These are phyloP conservation scores for Alectoria sarmentosa DNA, from an alignment of 495 filamentous ascomycete species.

Conservation along the genomic window DNA sequence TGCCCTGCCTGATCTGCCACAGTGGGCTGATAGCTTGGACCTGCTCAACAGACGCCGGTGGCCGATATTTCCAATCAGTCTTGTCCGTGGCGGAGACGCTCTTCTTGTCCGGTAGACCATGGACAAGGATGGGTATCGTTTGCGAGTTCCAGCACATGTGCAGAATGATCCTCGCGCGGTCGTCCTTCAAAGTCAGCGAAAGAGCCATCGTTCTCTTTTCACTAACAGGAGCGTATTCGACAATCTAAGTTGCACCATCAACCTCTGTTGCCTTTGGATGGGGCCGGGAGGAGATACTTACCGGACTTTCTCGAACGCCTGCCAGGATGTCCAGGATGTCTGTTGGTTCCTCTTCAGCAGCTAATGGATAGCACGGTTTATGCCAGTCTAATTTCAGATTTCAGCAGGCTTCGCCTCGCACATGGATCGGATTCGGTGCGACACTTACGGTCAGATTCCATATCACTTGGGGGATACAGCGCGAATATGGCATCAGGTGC, in stretches of 20 bases:
- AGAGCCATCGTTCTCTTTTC: conserved; percentile 19
- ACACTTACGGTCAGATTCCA: no score
- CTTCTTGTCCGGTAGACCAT: background rate
- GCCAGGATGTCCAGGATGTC: conserved; percentile 27
- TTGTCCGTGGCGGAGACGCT: background rate
- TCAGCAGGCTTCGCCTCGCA: background rate
- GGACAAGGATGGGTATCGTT: background rate
- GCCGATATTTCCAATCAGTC: background rate
- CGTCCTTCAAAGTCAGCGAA: conserved; percentile 5
- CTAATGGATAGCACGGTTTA: conserved; percentile 16
- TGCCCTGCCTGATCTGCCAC: background rate
- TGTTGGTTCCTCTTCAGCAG: conserved; percentile 13
- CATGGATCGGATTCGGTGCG: conserved; percentile 7
- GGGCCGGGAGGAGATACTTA: conserved; percentile 3
- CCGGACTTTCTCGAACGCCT: conserved; percentile 28
- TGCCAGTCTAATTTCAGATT: conserved; percentile 13
- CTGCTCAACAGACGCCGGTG: background rate
- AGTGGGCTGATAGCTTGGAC: background rate
- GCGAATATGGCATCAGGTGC: conserved; percentile 37
- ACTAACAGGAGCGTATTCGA: conserved; percentile 15
- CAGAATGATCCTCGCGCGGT: background rate
- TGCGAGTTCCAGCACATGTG: background rate
- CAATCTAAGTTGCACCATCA: conserved; percentile 17
- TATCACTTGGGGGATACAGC: conserved; percentile 37
- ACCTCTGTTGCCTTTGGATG: background rate